Percentiles rank a stretch among this genome's conserved stretches.
Evolutionary conservation across 139 green algal genomes (phyloP).

Genomic region (Chlorella ohadii): DNA sequence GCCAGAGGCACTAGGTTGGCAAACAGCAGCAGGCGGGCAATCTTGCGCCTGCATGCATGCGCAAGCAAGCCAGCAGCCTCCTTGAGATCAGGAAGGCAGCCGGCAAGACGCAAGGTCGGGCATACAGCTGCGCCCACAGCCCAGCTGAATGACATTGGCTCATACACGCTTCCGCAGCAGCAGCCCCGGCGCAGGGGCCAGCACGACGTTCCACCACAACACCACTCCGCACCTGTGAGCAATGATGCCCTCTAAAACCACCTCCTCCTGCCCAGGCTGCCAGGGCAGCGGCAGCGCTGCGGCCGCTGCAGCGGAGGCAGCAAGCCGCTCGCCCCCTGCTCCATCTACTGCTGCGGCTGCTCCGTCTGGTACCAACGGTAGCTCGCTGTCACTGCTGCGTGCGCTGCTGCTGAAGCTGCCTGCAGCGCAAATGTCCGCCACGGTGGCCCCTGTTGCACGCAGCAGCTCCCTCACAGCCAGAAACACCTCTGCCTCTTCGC

Average conservation of each 20-base stretch:
- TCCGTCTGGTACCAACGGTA: background rate
- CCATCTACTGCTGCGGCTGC: background rate
- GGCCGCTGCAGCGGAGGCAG: background rate
- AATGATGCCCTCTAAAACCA: slow-evolving; percentile 14
- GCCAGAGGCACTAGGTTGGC: slow-evolving; percentile 32
- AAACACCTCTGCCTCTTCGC: background rate
- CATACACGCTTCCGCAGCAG: too few species aligned
- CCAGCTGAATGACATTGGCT: too few species aligned
- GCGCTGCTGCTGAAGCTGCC: slow-evolving; percentile 2
- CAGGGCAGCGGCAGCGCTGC: slow-evolving; percentile 23
- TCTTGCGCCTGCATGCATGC: background rate
- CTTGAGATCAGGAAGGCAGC: background rate
- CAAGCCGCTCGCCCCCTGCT: background rate
- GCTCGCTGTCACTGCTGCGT: background rate
- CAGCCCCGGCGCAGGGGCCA: too few species aligned
- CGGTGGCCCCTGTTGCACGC: background rate
- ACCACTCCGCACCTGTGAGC: background rate
- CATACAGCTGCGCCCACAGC: too few species aligned
- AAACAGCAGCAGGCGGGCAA: slow-evolving; percentile 35
- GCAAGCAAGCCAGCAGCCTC: background rate
- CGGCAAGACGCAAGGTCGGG: too few species aligned
- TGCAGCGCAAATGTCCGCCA: slow-evolving; percentile 5
- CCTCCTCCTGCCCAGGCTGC: background rate
- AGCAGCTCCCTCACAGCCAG: slow-evolving; percentile 18
- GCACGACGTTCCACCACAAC: background rate